Evolutionary conservation across 2,329 filamentous ascomycete species (phyloP).

Genomic region (Penicillium sp.): DNA sequence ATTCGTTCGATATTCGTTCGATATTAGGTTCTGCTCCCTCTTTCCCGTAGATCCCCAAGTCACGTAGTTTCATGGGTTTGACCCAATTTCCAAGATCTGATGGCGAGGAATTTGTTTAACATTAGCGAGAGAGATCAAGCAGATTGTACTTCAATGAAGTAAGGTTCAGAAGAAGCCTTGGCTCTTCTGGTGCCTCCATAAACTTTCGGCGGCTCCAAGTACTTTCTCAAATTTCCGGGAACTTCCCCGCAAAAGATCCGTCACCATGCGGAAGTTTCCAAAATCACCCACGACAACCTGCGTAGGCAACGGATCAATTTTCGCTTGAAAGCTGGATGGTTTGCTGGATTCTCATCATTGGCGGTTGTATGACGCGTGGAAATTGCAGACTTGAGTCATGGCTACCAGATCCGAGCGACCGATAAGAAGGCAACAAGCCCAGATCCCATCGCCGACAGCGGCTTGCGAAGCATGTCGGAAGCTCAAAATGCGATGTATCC

Average conservation of each 20-base stretch:
- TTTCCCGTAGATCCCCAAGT: not conserved
- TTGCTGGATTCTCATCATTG: not conserved
- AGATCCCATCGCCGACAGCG: conserved; percentile 3
- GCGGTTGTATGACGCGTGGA: not conserved
- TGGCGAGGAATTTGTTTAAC: not conserved
- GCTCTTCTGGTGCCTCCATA: not conserved
- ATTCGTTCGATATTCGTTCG: not conserved
- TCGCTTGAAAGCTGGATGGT: not conserved
- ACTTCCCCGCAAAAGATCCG: not conserved
- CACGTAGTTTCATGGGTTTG: not conserved
- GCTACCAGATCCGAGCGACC: not conserved
- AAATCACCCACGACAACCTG: not conserved
- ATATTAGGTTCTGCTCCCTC: not conserved
- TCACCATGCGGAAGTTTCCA: not conserved
- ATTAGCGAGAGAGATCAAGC: not conserved
- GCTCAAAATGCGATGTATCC: conserved; percentile 38
- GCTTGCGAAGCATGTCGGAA: conserved; percentile 37
- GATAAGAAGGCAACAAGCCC: not conserved
- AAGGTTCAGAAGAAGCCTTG: not conserved
- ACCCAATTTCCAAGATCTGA: not conserved
- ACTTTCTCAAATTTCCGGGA: not conserved
- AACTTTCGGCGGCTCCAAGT: not conserved
- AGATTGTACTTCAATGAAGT: not conserved
- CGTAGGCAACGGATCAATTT: not conserved
- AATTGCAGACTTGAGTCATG: not conserved